Base-by-base conservation (phyloP, 352 stramenopile genomes). In the Pythium sp. region DNA sequence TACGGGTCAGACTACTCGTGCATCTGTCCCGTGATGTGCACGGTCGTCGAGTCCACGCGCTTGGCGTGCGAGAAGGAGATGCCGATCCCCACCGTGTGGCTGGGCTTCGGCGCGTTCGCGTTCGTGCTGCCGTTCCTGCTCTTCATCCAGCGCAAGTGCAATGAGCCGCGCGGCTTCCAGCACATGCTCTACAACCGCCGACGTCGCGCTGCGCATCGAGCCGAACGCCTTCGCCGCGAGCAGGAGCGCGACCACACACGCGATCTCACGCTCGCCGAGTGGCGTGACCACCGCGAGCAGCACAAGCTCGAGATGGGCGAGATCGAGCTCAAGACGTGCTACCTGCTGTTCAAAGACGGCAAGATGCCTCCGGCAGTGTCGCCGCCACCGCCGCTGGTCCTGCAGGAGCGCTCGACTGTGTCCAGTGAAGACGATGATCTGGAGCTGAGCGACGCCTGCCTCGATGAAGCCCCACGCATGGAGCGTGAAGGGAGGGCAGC, bases 141-240 rank as follows among this genome's bases (percentile, higher is more conserved):
- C n/a, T 82, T 72, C 61, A 63, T 73, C 56, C 78, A 86, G 64
- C 72, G 74, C 59, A 74, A 70, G 41, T 79, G 70, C 47, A 67
- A 68, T 55, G 78, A 86, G 67, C 64, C 47, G 36, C 65, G 68
- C 22, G 68, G 62, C 34, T 38, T 70, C 14, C 72, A 74, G 28
- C 55, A 57, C 15, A 64, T 59, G 59, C 51, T 75, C 14, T 62
- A 77, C 28, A 63, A 63, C 51, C 49, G 59, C n/a, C 36, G 32
- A 6, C 26, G 15, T 1, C 51, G 32, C 18, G 56, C 32, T 22
- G 24, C 56, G 24, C 57, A 30, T 11, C 58, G 41, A 20, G 43
- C 22, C 30, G n/a, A 66, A n/a, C 34, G 22, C 32, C 41, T 32
- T 9, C 20, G 54, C 60, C 53, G 72, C 30, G 67, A 82, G 56